Conservation (phyloP, 139 green algal species). For the Ettlia oleoabundans region DNA sequence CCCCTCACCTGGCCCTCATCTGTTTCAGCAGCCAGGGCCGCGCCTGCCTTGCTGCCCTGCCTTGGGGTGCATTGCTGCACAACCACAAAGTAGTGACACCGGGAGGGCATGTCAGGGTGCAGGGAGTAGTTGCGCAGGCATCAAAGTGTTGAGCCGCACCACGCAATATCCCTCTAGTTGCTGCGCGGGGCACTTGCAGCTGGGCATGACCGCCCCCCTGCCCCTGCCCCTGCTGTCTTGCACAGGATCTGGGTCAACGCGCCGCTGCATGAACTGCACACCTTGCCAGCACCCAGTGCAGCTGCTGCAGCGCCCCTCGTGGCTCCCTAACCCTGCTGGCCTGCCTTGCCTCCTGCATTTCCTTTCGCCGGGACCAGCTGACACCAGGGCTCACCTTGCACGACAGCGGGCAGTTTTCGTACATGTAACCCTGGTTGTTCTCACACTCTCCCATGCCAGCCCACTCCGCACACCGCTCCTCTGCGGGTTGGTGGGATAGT, state of each 20-base stretch:
- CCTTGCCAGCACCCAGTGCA: too few species aligned
- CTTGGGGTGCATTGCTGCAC: neutral
- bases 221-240: too few species aligned
- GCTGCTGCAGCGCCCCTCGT: too few species aligned
- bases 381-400: slow-evolving; percentile 22
- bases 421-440: slow-evolving; percentile 42
- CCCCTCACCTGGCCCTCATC: neutral
- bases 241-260: too few species aligned
- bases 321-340: too few species aligned
- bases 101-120: too few species aligned
- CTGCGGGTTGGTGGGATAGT: neutral
- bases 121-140: too few species aligned
- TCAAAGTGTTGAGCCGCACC: too few species aligned
- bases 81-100: too few species aligned
- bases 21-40: neutral
- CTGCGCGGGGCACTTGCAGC: neutral
- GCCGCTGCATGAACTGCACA: too few species aligned
- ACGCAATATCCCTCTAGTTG: too few species aligned
- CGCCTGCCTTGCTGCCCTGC: neutral
- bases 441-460: slow-evolving; percentile 14
- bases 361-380: neutral
- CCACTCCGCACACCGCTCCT: slow-evolving; percentile 8
- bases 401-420: slow-evolving; percentile 31
- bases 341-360: too few species aligned
- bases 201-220: neutral